Conservation (phyloP, 2,329 filamentous ascomycete genomes). For the Colletotrichum liriopes region DNA sequence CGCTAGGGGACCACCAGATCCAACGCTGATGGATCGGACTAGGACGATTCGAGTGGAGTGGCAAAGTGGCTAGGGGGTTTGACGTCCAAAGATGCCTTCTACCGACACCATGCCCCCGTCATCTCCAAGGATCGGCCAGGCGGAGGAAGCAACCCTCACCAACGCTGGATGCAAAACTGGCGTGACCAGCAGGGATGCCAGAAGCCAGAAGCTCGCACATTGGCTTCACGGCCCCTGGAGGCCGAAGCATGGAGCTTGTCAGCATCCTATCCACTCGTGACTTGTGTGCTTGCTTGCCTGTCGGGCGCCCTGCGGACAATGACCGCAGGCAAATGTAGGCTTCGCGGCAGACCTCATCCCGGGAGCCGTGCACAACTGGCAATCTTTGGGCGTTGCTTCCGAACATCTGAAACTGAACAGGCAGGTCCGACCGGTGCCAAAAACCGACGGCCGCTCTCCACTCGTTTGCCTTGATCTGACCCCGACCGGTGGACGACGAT, state of each 20-base stretch:
- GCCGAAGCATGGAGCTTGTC: constrained; percentile 24
- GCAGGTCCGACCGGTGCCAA: constrained; percentile 37
- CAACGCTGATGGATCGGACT: constrained; percentile 43
- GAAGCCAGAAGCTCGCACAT: constrained; percentile 17
- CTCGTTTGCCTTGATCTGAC: constrained; percentile 40
- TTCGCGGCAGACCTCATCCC: constrained; percentile 28
- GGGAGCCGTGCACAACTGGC: constrained; percentile 38
- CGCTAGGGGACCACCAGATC: constrained; percentile 40
- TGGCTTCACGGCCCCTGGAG: constrained; percentile 34
- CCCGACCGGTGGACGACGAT: constrained; percentile 18
- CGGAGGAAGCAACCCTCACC: constrained; percentile 31
- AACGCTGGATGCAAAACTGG: constrained; percentile 37
- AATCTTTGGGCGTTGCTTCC: constrained; percentile 40
- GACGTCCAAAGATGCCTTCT: constrained; percentile 41
- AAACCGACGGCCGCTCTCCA: constrained; percentile 32
- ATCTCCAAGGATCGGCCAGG: constrained; percentile 35
- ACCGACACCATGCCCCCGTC: constrained; percentile 35
- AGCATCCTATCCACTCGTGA: constrained; percentile 32
- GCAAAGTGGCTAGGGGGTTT: constrained; percentile 38
- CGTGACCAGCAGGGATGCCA: constrained; percentile 36
- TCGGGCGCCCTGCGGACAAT: constrained; percentile 27
- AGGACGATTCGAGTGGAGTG: constrained; percentile 36
- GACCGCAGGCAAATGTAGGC: constrained; percentile 29
- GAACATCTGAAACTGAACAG: constrained; percentile 41
- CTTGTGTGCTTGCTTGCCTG: constrained; percentile 18